Evolutionary conservation across 768 basidiomycete species (phyloP).

Genomic region (Amanita pallidorosea): DNA sequence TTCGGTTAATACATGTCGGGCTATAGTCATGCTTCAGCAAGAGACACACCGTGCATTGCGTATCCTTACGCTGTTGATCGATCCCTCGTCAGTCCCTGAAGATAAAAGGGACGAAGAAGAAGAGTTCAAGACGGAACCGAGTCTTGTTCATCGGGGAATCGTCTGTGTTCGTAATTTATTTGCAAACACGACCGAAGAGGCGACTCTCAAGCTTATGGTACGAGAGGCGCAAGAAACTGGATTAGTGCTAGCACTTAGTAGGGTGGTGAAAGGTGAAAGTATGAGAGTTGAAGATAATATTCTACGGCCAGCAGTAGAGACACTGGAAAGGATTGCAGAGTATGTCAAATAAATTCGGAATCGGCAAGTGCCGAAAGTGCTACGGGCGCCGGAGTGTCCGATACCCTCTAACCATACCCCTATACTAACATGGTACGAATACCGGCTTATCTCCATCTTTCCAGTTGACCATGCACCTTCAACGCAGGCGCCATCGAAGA

Average conservation of each 20-base stretch:
- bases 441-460: background rate
- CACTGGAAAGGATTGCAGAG: conserved; percentile 26
- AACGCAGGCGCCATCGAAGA: conserved; percentile 74
- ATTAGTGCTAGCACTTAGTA: conserved; percentile 42
- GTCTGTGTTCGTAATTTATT: conserved; percentile 63
- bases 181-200: conserved; percentile 29
- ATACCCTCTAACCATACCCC: background rate
- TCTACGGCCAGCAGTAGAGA: conserved; percentile 38
- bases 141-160: conserved; percentile 68
- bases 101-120: conserved; percentile 25
- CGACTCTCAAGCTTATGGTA: conserved; percentile 29
- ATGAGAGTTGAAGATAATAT: conserved; percentile 23
- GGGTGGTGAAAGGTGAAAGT: conserved; percentile 32
- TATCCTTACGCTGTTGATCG: conserved; percentile 58
- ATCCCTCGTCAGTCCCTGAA: conserved; percentile 33
- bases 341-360: background rate
- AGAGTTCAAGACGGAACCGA: conserved; percentile 33
- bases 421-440: conserved; percentile 12
- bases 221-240: conserved; percentile 42
- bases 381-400: background rate
- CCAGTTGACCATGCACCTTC: background rate
- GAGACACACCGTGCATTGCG: conserved; percentile 55
- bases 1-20: conserved; percentile 45
- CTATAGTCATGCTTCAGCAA: conserved; percentile 52
- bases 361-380: conserved; percentile 5